Percentiles rank a stretch among this genome's conserved stretches.
These are phyloP conservation scores for Curvularia lunata DNA, from an alignment of 2,329 filamentous ascomycete genomes.

Conservation along the genomic window DNA sequence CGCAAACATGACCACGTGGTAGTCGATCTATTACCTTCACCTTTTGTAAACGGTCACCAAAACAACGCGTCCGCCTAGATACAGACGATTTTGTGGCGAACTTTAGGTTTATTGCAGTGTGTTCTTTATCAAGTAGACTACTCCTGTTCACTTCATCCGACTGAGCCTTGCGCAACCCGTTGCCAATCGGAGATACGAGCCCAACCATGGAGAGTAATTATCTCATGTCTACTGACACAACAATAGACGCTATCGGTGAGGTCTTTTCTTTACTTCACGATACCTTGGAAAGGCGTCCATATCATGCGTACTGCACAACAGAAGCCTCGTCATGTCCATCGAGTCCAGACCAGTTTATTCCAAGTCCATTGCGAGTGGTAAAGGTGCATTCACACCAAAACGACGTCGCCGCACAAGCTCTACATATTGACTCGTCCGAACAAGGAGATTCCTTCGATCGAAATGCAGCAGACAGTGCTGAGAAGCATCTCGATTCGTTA, in stretches of 20 bases:
- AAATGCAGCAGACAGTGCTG: conserved; percentile 2
- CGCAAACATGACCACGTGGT: neutral
- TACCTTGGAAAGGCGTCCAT: conserved; percentile 8
- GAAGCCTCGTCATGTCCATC: conserved; percentile 25
- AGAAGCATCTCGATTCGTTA: neutral
- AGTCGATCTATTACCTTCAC: neutral
- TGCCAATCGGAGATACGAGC: neutral
- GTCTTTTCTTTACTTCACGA: neutral
- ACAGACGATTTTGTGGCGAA: neutral
- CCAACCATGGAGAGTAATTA: neutral
- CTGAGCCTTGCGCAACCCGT: neutral
- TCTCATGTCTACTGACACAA: neutral
- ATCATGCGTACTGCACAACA: conserved; percentile 33
- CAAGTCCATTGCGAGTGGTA: conserved; percentile 7
- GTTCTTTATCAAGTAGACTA: neutral
- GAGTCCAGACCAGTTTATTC: conserved; percentile 21
- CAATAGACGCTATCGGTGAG: conserved; percentile 10
- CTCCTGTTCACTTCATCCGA: neutral
- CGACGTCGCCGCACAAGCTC: neutral
- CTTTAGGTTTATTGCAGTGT: conserved; percentile 5
- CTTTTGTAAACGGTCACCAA: conserved; percentile 4
- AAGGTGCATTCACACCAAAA: neutral
- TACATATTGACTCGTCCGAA: neutral
- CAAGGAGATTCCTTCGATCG: neutral
- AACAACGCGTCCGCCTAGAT: neutral